A percentile compares a stretch with the other conserved stretches of the same genome.
These are phyloP conservation scores for Cephalotrichum gorgonifer DNA, from an alignment of 2,329 filamentous ascomycete genomes.

Conservation along the genomic window DNA sequence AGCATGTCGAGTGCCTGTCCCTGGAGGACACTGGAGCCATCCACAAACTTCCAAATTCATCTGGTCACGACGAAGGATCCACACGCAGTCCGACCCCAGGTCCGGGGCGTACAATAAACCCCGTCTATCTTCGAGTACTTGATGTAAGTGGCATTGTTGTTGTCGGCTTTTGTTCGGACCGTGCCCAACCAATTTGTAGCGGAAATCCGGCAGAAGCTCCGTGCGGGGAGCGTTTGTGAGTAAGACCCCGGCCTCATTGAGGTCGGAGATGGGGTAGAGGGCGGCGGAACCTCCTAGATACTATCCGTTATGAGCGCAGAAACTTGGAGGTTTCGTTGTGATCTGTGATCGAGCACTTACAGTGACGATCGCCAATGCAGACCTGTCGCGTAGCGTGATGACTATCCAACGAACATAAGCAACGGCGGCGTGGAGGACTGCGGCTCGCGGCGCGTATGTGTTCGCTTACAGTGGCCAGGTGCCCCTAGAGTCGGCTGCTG, in stretches of 20 bases:
- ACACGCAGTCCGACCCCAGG: neutral
- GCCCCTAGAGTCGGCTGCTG: neutral
- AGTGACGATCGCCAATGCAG: neutral
- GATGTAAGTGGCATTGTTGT: neutral
- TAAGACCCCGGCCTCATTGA: neutral
- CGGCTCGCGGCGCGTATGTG: neutral
- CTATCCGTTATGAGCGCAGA: neutral
- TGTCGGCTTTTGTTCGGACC: neutral
- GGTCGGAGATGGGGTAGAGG: neutral
- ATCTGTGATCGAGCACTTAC: neutral
- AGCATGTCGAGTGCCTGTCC: neutral
- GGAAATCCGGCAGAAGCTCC: neutral
- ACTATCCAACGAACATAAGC: neutral
- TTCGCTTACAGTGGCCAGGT: neutral
- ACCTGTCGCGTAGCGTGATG: neutral
- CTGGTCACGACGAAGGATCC: neutral
- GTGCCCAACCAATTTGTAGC: neutral
- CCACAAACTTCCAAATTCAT: neutral
- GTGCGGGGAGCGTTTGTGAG: neutral
- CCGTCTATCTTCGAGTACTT: neutral
- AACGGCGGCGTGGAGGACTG: neutral
- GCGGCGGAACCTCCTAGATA: neutral
- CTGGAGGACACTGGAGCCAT: neutral
- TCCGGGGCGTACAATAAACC: neutral
- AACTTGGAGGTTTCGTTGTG: neutral